Conservation (phyloP, 805 yeast species). For the Yarrowia yakushimensis region DNA sequence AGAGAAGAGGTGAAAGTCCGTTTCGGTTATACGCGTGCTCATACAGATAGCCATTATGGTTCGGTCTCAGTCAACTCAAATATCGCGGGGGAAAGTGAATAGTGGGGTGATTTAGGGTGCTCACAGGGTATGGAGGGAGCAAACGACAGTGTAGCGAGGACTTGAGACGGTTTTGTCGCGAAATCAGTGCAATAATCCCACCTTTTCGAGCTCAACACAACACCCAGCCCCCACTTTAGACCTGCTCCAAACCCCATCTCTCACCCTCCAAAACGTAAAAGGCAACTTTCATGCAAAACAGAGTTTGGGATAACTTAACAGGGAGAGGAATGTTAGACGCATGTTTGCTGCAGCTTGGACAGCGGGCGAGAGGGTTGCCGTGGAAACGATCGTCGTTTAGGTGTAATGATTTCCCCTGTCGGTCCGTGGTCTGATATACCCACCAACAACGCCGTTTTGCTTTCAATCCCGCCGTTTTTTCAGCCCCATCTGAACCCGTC, state of each 20-base stretch:
- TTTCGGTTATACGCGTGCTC: conserved; percentile 18
- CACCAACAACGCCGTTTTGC: neutral
- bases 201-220: neutral
- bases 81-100: neutral
- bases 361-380: neutral
- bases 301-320: conserved; percentile 12
- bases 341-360: neutral
- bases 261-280: conserved; percentile 14
- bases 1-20: neutral
- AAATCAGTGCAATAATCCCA: neutral
- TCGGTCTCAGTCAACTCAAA: neutral
- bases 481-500: neutral
- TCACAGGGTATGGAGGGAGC: neutral
- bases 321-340: conserved; percentile 18
- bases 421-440: neutral
- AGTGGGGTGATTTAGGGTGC: neutral
- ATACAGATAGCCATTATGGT: neutral
- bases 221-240: neutral
- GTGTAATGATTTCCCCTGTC: neutral
- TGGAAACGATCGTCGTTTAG: neutral
- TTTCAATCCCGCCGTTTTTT: neutral
- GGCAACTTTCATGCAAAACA: conserved; percentile 16
- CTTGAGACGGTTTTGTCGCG: neutral
- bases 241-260: neutral
- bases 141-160: no score